Evolutionary conservation across 306 rosid species (phyloP).

Genomic region (Trifolium dubium): DNA sequence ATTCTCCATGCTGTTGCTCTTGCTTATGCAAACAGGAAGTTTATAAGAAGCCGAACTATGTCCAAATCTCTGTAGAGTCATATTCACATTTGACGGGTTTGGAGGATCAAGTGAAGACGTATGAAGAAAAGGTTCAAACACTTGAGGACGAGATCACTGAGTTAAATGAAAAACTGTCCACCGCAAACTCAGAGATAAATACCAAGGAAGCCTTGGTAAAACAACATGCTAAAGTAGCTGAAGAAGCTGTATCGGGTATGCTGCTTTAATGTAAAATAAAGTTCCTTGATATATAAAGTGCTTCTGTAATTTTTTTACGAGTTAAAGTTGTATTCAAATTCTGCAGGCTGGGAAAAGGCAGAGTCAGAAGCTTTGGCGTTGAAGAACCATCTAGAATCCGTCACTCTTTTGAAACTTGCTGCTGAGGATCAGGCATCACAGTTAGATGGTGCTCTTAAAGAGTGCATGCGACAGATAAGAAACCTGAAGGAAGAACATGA

Average conservation of each 20-base stretch:
- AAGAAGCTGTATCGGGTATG: conserved; percentile 98
- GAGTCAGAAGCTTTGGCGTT: conserved; percentile 96
- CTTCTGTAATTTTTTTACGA: conserved; percentile 16
- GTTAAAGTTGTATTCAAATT: conserved; percentile 27
- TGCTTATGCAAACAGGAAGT: conserved; percentile 54
- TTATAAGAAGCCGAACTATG: conserved; percentile 83
- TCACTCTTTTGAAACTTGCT: conserved; percentile 86
- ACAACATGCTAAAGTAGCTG: conserved; percentile 98
- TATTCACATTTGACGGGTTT: conserved; percentile 82
- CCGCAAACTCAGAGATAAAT: conserved; percentile 77
- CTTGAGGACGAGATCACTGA: conserved; percentile 76
- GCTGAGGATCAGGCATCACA: conserved; percentile 96
- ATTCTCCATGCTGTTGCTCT: not conserved
- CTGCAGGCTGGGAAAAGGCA: conserved; percentile 98
- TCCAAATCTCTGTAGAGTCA: conserved; percentile 94
- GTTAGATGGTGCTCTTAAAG: conserved; percentile 97
- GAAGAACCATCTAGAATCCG: conserved; percentile 86
- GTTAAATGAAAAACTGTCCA: conserved; percentile 74
- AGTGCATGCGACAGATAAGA: conserved; percentile 96
- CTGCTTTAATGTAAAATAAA: conserved; percentile 15
- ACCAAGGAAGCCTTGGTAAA: conserved; percentile 85
- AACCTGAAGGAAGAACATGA: conserved; percentile 96
- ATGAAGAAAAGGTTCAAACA: conserved; percentile 71
- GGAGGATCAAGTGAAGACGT: conserved; percentile 87
- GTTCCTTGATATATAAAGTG: conserved; percentile 19